phyloP scores from a whole-genome alignment of 148 eudicot species.

The Rhododendron simsii region DNA sequence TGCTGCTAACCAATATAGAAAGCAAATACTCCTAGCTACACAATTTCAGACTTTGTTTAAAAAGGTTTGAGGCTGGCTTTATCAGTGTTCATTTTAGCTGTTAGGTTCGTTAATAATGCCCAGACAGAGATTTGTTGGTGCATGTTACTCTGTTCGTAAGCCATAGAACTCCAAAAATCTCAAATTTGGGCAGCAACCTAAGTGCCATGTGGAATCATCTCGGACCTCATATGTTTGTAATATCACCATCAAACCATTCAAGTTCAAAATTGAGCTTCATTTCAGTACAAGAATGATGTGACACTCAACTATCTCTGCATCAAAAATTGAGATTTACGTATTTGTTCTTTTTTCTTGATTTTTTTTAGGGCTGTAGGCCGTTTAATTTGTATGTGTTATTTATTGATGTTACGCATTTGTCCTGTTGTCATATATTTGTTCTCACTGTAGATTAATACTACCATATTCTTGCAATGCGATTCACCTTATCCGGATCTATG shows the following conservation, averaged over 20 bases:
- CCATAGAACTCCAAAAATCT: background rate
- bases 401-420: too few species aligned
- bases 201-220: background rate
- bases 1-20: background rate
- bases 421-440: too few species aligned
- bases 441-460: too few species aligned
- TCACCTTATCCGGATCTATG: background rate
- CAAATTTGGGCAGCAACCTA: background rate
- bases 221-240: background rate
- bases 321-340: background rate
- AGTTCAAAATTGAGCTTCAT: background rate
- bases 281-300: background rate
- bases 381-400: too few species aligned
- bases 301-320: background rate
- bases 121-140: background rate
- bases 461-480: too few species aligned
- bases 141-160: background rate
- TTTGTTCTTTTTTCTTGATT: background rate
- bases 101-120: background rate
- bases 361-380: too few species aligned
- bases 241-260: background rate
- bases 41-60: background rate
- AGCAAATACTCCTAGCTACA: background rate
- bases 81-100: background rate
- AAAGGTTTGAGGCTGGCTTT: background rate